Base-by-base conservation (phyloP, 2,329 filamentous ascomycete genomes). In the Tolypocladium guangdongense region DNA sequence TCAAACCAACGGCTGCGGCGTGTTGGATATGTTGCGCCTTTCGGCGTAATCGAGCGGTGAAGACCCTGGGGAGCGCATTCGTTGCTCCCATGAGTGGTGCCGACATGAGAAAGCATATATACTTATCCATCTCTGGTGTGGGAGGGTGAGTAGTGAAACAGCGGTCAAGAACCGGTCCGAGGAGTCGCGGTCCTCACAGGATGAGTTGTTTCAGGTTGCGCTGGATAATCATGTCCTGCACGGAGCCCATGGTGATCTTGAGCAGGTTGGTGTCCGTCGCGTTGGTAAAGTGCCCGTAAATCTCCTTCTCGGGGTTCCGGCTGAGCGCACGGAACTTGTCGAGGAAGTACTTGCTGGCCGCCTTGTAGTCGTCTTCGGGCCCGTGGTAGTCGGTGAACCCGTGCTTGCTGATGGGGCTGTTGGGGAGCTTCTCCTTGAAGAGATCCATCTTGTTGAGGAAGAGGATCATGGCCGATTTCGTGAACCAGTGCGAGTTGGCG, bases 201-300 rank as follows among this genome's bases (percentile, higher is more conserved):
- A 91, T 88, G 63, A 90, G 74, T 70, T 86, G 85, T 71, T 89
- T 88, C 53, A 91, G 77, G 67, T 90, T 90, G 66, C 86, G 86
- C 71, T 90, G 87, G 63, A 90, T 89, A 63, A 90, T 88, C 84
- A 90, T 92, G 68, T 92, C 88, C 70, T 92, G 87, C 53, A 92
- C 88, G 12, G 86, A 89, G 58, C 81, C 79, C 88, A 92, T 92
- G 39, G 88, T 92, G 58, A 90, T 89, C 73, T 90, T 91, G 60
- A 92, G 77, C 57, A 92, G 72, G 64, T 89, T 30, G 36, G 49
- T 37, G 14, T 36, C 93, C 49, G 93, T 99, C 57, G 93, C 93
- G 71, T 93, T 97, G 51, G 93, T 99, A 75, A 99, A 99, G 74
- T 97, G 93, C 55, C 93, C 97, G 80, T 99, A 99, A 71, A 99